phyloP scores from a whole-genome alignment of 202 grass and related monocot genomes.

The Brachypodium distachyon region DNA sequence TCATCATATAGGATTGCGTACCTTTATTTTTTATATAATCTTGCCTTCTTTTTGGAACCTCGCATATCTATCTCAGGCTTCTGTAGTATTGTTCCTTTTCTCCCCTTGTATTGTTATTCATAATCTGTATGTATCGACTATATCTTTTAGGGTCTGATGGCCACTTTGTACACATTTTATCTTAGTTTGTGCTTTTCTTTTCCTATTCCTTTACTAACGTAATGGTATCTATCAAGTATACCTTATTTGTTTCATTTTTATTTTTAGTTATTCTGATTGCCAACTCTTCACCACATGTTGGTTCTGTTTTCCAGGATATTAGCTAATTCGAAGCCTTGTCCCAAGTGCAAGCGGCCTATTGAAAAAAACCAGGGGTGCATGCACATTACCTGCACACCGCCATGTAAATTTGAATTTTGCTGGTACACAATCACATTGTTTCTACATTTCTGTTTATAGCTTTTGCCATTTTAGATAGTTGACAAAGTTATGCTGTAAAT shows the following conservation, averaged over 20 bases:
- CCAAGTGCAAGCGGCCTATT: constrained; percentile 97
- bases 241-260: constrained; percentile 21
- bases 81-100: background rate
- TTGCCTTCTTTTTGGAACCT: too few relatives aligned
- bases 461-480: background rate
- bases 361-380: constrained; percentile 99
- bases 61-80: background rate
- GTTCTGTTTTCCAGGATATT: constrained; percentile 72
- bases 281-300: background rate
- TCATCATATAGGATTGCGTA: background rate
- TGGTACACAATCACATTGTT: constrained; percentile 49
- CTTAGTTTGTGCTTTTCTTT: background rate
- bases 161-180: background rate
- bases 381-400: constrained; percentile 97
- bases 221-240: too few relatives aligned
- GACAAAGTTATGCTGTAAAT: constrained; percentile 10
- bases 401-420: constrained; percentile 99
- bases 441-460: constrained; percentile 6
- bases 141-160: background rate
- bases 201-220: background rate
- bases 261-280: background rate
- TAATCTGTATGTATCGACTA: background rate
- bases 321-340: constrained; percentile 97
- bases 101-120: background rate
- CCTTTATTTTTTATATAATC: too few relatives aligned